Evolutionary conservation across 306 rosid genomes (phyloP), one percentile per base, ranked within the genome.

Genomic region (Vigna radiata): DNA sequence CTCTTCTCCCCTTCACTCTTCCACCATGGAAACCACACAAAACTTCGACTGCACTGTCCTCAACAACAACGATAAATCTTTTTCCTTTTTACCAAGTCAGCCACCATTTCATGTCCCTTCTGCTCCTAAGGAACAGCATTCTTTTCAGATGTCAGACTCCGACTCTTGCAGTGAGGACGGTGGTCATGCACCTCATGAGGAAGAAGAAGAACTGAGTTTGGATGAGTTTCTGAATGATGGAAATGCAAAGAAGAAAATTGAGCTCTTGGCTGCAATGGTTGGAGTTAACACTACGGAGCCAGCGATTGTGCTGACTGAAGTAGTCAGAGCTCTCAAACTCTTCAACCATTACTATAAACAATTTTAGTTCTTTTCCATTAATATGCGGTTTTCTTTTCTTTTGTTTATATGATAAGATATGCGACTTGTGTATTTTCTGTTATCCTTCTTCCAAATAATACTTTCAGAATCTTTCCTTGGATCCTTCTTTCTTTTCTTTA

Each of bases 221-320:
- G 79, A 83, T 12, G 85, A 73, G 75, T 43, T 80, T 21, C 25
- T 80, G 17, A 14, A 29, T 68, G 77, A 77, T 73, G 87, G 19
- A 47, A 68, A 81, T 52, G 6, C 84, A 44, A 78, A 68, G 62
- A 75, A 53, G 80, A 81, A 83, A 62, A 66, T 83, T 3, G 80
- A 83, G 67, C 14, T 39, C 43, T 27, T 86, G n/a, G 87, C 86
- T 58, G 65, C 73, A 21, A 78, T 83, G 86, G 86, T 86, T 75
- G 86, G 87, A 50, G 59, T 83, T 74, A 68, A 81, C 39, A 75
- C 75, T 29, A 65, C 52, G 36, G 84, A 81, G 49, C 87, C 86
- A 33, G 84, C 39, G 16, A 53, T 46, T 48, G 81, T 84, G 72
- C 68, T 87, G 16, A 68, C 70, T 66, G 81, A 81, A 81, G 90